A percentile compares a stretch with the other conserved stretches of the same genome.
Evolutionary conservation across 768 basidiomycete genomes (phyloP).

Genomic region (Trametes sanguinea): DNA sequence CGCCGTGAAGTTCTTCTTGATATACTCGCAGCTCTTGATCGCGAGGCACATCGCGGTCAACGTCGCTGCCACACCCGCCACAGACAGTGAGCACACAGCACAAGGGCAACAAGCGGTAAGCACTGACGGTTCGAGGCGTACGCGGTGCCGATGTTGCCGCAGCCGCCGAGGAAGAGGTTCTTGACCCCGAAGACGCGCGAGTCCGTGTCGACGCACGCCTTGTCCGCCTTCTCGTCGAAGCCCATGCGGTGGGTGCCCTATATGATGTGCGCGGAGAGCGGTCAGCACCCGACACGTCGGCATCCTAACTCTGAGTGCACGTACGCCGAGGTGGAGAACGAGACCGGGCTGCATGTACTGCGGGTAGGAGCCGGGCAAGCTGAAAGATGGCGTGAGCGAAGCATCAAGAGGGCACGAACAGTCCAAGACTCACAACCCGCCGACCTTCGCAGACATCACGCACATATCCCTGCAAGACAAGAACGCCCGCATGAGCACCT

Average conservation of each 20-base stretch:
- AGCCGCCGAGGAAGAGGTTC: slow-evolving; percentile 38
- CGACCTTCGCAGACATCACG: slow-evolving; percentile 33
- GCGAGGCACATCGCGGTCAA: slow-evolving; percentile 5
- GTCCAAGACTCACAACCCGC: slow-evolving; percentile 25
- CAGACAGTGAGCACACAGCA: neutral
- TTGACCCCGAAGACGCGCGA: slow-evolving; percentile 28
- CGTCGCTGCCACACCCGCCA: neutral
- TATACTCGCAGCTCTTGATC: slow-evolving; percentile 6
- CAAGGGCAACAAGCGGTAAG: no score
- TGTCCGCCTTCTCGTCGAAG: slow-evolving; percentile 24
- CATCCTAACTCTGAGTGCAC: neutral
- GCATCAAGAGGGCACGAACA: neutral
- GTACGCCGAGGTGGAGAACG: slow-evolving; percentile 24
- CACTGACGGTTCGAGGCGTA: slow-evolving; percentile 6
- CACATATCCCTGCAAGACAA: slow-evolving; percentile 28
- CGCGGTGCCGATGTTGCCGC: slow-evolving; percentile 6
- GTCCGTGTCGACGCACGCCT: slow-evolving; percentile 28
- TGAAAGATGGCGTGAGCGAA: neutral
- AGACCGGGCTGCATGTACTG: slow-evolving; percentile 35
- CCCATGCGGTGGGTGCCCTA: slow-evolving; percentile 16
- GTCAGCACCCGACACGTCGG: no score
- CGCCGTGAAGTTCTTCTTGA: slow-evolving; percentile 1
- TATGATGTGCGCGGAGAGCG: no score
- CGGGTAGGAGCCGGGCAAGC: slow-evolving; percentile 36
- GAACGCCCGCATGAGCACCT: neutral